Evolutionary conservation across 108 stramenopile genomes (phyloP).

Genomic region (Nannochloropsis gaditana): DNA sequence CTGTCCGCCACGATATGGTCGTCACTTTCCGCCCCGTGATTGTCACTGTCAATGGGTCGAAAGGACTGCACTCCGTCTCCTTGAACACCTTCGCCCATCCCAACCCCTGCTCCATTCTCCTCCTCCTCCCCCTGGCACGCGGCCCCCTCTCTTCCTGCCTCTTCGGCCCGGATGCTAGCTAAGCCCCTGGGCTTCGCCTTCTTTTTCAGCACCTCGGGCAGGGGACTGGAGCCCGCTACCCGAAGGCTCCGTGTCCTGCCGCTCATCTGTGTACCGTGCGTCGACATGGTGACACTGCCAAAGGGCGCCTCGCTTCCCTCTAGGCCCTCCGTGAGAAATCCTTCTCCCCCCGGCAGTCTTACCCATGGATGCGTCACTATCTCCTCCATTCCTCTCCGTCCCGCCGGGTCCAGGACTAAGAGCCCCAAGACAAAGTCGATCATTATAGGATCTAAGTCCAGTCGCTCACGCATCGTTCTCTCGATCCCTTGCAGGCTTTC

Average conservation of each 20-base stretch:
- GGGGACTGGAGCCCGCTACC: background rate
- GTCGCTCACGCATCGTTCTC: background rate
- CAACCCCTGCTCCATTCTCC: background rate
- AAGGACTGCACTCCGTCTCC: background rate
- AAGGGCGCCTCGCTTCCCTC: background rate
- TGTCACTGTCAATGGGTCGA: too few relatives aligned
- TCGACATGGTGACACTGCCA: too few relatives aligned
- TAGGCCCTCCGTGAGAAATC: background rate
- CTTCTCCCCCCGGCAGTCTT: background rate
- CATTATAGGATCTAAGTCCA: background rate
- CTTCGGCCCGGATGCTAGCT: background rate
- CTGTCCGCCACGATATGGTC: too few relatives aligned
- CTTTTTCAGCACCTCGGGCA: background rate
- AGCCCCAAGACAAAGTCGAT: conserved; percentile 30
- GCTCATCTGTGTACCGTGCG: too few relatives aligned
- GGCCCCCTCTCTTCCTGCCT: background rate
- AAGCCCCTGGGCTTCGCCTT: background rate
- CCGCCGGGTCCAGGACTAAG: conserved; percentile 23
- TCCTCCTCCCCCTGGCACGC: background rate
- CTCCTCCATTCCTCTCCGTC: background rate
- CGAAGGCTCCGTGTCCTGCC: background rate
- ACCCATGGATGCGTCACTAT: conserved; percentile 25
- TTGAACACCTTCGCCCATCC: background rate
- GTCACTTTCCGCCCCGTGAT: too few relatives aligned
- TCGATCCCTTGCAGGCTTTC: background rate